Evolutionary conservation across 1,284 basidiomycete species (phyloP), one percentile per base, ranked within the genome.

Genomic region (Takashimella tepidaria): DNA sequence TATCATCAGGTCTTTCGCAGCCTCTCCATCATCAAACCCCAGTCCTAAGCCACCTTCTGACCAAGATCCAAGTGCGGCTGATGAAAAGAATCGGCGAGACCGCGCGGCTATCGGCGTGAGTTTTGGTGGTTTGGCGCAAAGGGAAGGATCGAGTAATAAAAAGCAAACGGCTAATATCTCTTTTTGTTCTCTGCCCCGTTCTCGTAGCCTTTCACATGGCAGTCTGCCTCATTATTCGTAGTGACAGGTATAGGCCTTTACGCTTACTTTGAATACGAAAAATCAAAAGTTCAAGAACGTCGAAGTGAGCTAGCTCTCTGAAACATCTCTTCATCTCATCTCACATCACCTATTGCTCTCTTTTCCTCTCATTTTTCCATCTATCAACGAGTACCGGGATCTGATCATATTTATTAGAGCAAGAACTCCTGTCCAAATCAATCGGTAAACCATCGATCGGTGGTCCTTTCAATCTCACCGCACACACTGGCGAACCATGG

Each of bases 251-350:
- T 81, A 4, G 92, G 86, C 1, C 79, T 98, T 25, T 90, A 86
- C 69, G 84, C 82, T 64, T 98, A 98, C 79, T 98, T 98, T 76
- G 82, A 84, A 49, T 79, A 83, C 52, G 92, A 97, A 75, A 98
- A 98, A 77, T 78, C 80, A 24, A 83, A 86, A 62, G 71, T 92
- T n/a, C 77, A 82, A 44, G 86, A 89, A 72, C 79, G 85, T 64
- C 84, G 84, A 72, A 81, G 87, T 87, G 57, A 52, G 78, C 60
- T 60, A 5, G 25, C 41, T 12, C 26, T 21, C n/a, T 37, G 31
- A 8, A 8, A 8, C 31, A 37, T 16, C 31, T 37, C 16, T 37
- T n/a, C n/a, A n/a, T 5, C 49, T 22, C 41, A 20, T 21, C 13
- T 27, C 24, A n/a, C n/a, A n/a, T n/a, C n/a, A 41, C 4, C 45